A percentile compares a stretch with the other conserved stretches of the same genome.
Conservation (phyloP, 257 asterid species). For the Solanum etuberosum region DNA sequence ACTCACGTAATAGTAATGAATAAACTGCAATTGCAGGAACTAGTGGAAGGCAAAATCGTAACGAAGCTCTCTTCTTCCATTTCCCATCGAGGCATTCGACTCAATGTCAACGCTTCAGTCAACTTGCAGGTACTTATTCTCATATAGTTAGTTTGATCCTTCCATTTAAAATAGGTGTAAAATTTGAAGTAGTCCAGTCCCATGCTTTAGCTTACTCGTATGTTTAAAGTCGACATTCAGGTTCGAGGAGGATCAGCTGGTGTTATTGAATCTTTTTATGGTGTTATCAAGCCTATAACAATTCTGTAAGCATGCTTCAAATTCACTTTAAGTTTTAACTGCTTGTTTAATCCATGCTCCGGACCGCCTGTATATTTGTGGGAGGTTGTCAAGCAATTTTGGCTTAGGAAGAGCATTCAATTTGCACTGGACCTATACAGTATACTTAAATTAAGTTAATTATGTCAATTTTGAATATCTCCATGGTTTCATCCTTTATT, state of each 20-base stretch:
- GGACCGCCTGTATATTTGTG: not conserved
- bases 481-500: not conserved
- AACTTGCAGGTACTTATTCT: slow-evolving; percentile 53
- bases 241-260: slow-evolving; percentile 95
- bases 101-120: slow-evolving; percentile 55
- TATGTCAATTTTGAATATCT: not conserved
- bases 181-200: not conserved
- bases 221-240: slow-evolving; percentile 16
- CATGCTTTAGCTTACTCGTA: not conserved
- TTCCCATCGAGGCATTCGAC: slow-evolving; percentile 64
- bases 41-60: slow-evolving; percentile 53
- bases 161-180: not conserved
- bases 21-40: slow-evolving; percentile 30
- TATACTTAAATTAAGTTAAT: not conserved
- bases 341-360: not conserved
- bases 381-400: not conserved
- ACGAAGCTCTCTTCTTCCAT: slow-evolving; percentile 38
- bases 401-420: not conserved
- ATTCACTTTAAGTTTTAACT: not conserved
- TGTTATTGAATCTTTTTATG: slow-evolving; percentile 70
- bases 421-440: not conserved
- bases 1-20: not conserved
- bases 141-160: not conserved
- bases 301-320: slow-evolving; percentile 38
- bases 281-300: slow-evolving; percentile 65